phyloP scores from a whole-genome alignment of 2,329 filamentous ascomycete species.

The Penicillium brasilianum region DNA sequence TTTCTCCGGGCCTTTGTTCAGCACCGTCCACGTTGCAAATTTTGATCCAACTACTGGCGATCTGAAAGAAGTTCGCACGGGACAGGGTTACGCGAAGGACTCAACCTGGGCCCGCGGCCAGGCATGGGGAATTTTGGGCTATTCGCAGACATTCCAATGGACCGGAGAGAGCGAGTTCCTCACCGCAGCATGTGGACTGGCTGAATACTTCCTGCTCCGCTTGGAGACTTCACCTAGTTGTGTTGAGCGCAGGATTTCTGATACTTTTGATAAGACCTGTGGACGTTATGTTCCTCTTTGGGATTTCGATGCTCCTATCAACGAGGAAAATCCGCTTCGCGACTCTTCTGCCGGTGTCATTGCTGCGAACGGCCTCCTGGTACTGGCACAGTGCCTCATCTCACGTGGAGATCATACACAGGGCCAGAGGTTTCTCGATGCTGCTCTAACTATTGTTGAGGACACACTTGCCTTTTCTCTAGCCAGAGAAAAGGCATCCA shows the following conservation, averaged over 20 bases:
- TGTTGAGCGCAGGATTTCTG: not conserved
- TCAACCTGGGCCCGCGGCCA: conserved; percentile 22
- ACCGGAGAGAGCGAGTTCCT: conserved; percentile 14
- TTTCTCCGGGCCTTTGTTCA: conserved; percentile 15
- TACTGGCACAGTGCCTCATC: conserved; percentile 25
- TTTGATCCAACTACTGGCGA: conserved; percentile 24
- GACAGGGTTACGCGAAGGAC: conserved; percentile 27
- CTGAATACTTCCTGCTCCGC: conserved; percentile 14
- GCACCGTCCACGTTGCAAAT: conserved; percentile 31
- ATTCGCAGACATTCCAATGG: conserved; percentile 19
- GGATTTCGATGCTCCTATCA: conserved; percentile 32
- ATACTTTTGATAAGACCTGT: conserved; percentile 1
- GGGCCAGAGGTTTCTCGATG: not conserved
- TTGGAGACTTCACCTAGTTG: not conserved
- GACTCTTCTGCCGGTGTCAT: conserved; percentile 52
- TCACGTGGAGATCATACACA: not conserved
- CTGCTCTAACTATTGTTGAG: not conserved
- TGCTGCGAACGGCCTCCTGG: conserved; percentile 49
- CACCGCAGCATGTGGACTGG: conserved; percentile 15
- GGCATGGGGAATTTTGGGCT: conserved; percentile 19
- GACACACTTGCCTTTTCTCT: not conserved
- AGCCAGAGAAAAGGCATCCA: not conserved
- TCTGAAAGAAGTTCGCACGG: conserved; percentile 27
- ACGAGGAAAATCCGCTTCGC: conserved; percentile 32
- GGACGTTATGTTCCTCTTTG: conserved; percentile 25